Percentiles rank a stretch among this genome's conserved stretches.
Conservation (phyloP, 306 rosid species). For the Acacia crassicarpa region DNA sequence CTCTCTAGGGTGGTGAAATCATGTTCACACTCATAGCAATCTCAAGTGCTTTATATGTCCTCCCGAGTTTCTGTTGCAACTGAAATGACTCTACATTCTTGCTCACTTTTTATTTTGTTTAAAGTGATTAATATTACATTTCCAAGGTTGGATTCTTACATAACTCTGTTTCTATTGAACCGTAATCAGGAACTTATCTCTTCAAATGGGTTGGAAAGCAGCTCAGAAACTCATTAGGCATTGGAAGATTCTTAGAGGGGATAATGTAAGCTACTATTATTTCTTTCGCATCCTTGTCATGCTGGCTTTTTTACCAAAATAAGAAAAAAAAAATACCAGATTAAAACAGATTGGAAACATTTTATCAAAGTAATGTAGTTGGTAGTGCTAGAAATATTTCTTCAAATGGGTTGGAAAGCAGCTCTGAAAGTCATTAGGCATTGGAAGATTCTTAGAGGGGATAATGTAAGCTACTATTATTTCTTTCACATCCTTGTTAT, state of each 20-base stretch:
- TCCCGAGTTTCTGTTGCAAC: neutral
- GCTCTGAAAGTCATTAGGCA: too few relatives aligned
- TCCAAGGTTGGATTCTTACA: neutral
- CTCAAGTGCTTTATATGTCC: neutral
- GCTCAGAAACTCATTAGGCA: conserved; percentile 91
- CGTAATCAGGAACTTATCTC: neutral
- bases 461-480: too few relatives aligned
- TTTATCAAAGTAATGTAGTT: too few relatives aligned
- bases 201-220: conserved; percentile 93
- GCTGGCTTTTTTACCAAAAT: too few relatives aligned
- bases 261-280: conserved; percentile 52
- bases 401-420: too few relatives aligned
- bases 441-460: too few relatives aligned
- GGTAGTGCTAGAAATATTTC: too few relatives aligned
- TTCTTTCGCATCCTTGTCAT: neutral
- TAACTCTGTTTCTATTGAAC: neutral
- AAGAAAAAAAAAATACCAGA: too few relatives aligned
- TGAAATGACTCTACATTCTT: neutral
- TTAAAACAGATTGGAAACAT: too few relatives aligned
- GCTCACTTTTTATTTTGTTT: neutral
- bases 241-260: conserved; percentile 91
- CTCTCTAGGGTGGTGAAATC: neutral
- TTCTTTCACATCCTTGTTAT: too few relatives aligned
- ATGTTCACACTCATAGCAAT: neutral
- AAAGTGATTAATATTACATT: neutral